Base-by-base conservation (phyloP, 768 basidiomycete species). In the Pleurotus salmoneostramineus region DNA sequence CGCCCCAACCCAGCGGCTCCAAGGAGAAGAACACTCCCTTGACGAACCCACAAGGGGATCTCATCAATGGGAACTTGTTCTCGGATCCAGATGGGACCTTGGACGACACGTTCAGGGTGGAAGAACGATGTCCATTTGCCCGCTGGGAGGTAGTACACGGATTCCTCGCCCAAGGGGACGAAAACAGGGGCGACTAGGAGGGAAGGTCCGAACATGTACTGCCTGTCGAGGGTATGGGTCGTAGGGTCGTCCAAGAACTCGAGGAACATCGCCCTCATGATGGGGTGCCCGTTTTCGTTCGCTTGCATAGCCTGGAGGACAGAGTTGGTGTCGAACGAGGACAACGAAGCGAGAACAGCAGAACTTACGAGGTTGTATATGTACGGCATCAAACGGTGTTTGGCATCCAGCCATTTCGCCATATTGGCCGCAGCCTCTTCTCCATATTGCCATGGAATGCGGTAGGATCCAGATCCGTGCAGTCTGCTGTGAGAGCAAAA, bases 381-480 rank as follows among this genome's bases (percentile, higher is more conserved):
- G 67, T 90, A 89, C 0, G 88, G 89, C 87, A 89, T 89, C 51
- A 91, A 71, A 37, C 86, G 72, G 69, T 89, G 81, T 66, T 88
- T 90, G 7, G 78, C 75, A 56, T 84, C 78, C 46, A 89, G 71
- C 67, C 86, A 78, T 61, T 73, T 79, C 10, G 83, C 76, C 84
- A 87, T 84, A 64, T 76, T 80, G 60, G 77, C 77, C 5, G 84
- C 84, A 5, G 87, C 81, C n/a, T 81, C 84, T 68, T 85, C 85
- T 10, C 88, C 87, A 62, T 86, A 88, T 57, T 84, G 76, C 88
- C 88, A 91, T 1, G 88, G 89, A 2, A 91, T 87, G 7, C 89
- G 83, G 65, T 90, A 90, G 10, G 88, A 88, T 17, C 78, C 75
- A 4, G 85, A 87, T 2, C 88, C 88, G 60, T 91, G 89, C 45